Percentiles rank a stretch among this genome's conserved stretches.
Evolutionary conservation across 495 filamentous ascomycete genomes (phyloP).

Genomic region (Parathielavia appendiculata): DNA sequence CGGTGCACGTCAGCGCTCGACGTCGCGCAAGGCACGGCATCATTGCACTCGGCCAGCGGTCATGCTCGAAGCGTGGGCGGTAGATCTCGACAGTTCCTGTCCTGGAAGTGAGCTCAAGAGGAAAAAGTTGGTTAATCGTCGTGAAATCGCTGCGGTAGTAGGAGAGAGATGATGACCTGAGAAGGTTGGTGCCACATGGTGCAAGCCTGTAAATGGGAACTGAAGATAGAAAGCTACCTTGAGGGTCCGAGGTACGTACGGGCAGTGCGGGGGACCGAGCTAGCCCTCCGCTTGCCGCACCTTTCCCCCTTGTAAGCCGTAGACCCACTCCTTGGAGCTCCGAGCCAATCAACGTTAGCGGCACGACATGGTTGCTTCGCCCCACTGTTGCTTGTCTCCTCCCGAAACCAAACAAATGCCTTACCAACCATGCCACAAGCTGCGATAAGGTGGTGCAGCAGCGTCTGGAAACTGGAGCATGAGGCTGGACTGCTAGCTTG

Average conservation of each 20-base stretch:
- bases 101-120: not conserved
- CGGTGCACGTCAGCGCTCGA: constrained; percentile 19
- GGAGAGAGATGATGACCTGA: not conserved
- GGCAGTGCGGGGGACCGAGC: constrained; percentile 11
- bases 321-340: constrained; percentile 1
- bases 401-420: not conserved
- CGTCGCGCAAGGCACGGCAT: constrained; percentile 36
- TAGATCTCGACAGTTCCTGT: not conserved
- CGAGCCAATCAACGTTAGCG: not conserved
- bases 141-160: constrained; percentile 5
- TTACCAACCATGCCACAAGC: not conserved
- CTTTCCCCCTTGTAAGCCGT: not conserved
- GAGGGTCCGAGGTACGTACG: too few species aligned
- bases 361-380: not conserved
- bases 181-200: constrained; percentile 3
- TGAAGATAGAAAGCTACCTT: not conserved
- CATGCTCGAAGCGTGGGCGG: constrained; percentile 10
- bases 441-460: constrained; percentile 14
- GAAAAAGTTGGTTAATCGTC: constrained; percentile 5
- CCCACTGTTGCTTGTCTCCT: not conserved
- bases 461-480: not conserved
- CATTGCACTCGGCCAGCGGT: constrained; percentile 16
- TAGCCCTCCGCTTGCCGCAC: constrained; percentile 12
- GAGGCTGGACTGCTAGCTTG: constrained; percentile 7
- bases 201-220: not conserved